Percentiles rank a stretch among this genome's conserved stretches.
Conservation (phyloP, 2,329 filamentous ascomycete species). For the Trichoderma atroviride region DNA sequence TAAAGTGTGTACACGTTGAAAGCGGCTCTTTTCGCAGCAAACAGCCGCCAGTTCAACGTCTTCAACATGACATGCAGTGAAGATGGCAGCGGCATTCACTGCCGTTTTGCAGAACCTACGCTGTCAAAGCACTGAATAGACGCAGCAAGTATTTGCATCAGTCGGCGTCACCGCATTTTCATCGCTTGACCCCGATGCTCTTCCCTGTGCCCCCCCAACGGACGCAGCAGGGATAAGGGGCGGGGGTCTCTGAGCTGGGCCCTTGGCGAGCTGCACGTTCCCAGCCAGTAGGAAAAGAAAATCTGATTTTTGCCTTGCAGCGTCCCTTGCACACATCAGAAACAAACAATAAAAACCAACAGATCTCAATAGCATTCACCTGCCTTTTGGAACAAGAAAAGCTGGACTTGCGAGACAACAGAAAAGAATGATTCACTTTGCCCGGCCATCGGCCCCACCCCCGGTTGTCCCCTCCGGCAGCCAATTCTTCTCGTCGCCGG, state of each 20-base stretch:
- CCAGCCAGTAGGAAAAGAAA: not conserved
- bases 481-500: constrained; percentile 4
- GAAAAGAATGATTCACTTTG: not conserved
- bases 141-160: not conserved
- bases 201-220: constrained; percentile 13
- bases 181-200: not conserved
- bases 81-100: not conserved
- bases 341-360: not conserved
- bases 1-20: not conserved
- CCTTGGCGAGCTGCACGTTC: constrained; percentile 14
- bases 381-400: not conserved
- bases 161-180: constrained; percentile 26
- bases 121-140: not conserved
- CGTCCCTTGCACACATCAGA: not conserved
- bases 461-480: constrained; percentile 1
- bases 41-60: not conserved
- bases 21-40: not conserved
- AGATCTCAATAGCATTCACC: not conserved
- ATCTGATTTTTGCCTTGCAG: not conserved
- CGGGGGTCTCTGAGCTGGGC: constrained; percentile 14
- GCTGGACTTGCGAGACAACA: not conserved
- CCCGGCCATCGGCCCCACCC: constrained; percentile 21
- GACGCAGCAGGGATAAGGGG: constrained; percentile 14
- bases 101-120: not conserved
- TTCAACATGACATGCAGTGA: not conserved